Conservation (phyloP, 345 rosid species). For the Eucalyptus pumila region DNA sequence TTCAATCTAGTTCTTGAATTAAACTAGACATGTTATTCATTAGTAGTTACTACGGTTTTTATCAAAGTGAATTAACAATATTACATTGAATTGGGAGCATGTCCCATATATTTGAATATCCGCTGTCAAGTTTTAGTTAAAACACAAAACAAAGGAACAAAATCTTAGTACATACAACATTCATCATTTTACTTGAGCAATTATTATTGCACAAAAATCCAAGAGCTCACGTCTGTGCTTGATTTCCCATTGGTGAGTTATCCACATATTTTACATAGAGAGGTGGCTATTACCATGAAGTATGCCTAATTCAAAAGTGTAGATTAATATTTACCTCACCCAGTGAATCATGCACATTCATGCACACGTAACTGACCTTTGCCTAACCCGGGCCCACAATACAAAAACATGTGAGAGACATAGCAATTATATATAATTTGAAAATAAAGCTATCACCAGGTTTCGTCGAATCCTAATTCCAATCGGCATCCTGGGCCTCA, state of each 20-base stretch:
- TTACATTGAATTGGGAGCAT: not conserved
- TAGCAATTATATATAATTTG: not conserved
- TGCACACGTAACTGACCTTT: not conserved
- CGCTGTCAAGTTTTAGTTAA: not conserved
- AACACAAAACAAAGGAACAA: not conserved
- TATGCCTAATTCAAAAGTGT: not conserved
- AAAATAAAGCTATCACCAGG: not conserved
- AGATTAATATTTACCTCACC: not conserved
- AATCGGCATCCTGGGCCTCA: not conserved
- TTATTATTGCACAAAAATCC: not conserved
- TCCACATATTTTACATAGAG: not conserved
- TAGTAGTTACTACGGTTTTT: not conserved
- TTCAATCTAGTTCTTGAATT: not conserved
- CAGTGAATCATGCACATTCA: not conserved
- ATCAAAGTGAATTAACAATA: not conserved
- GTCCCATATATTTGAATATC: not conserved
- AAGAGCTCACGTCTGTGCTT: not conserved
- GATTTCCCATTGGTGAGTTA: not conserved
- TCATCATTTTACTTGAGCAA: not conserved
- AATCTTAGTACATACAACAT: not conserved
- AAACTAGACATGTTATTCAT: not conserved
- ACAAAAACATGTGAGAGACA: not conserved
- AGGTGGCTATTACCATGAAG: not conserved
- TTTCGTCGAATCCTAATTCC: not conserved
- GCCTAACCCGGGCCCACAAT: not conserved